Conservation (phyloP, 2,329 filamentous ascomycete genomes). For the Penicillium corylophilum region DNA sequence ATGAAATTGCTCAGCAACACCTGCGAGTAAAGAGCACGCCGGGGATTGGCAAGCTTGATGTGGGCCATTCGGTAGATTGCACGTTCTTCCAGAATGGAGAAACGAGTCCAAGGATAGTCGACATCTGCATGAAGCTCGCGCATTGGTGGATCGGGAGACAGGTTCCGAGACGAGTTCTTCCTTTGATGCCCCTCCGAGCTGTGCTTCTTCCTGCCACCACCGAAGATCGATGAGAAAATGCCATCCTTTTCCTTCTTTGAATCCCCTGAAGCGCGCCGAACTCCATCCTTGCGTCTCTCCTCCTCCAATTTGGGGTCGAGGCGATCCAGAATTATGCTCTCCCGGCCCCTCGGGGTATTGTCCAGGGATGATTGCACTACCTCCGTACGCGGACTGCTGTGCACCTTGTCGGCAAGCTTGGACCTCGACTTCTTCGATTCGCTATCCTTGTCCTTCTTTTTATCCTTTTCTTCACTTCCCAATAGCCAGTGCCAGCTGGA, state of each 20-base stretch:
- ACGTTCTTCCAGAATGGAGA: constrained; percentile 90
- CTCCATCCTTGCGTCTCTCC: constrained; percentile 73
- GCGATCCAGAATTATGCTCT: constrained; percentile 81
- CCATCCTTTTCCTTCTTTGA: constrained; percentile 88
- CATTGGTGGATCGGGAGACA: constrained; percentile 77
- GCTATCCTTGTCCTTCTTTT: constrained; percentile 61
- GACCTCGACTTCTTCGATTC: constrained; percentile 59
- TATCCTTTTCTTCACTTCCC: constrained; percentile 66
- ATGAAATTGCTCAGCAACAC: constrained; percentile 98
- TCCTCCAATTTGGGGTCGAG: constrained; percentile 70
- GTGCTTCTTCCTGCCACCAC: constrained; percentile 81
- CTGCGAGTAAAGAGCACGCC: constrained; percentile 86
- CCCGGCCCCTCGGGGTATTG: constrained; percentile 59
- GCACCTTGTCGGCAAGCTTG: constrained; percentile 56
- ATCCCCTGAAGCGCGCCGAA: constrained; percentile 65
- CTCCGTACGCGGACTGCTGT: constrained; percentile 81
- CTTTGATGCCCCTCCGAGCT: constrained; percentile 73
- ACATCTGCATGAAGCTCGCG: constrained; percentile 78
- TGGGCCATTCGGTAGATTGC: constrained; percentile 99
- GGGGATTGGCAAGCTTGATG: constrained; percentile 97
- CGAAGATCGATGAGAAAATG: constrained; percentile 91
- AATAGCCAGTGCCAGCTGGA: constrained; percentile 79
- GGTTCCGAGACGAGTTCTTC: constrained; percentile 69
- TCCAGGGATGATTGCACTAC: constrained; percentile 87
- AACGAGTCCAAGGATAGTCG: constrained; percentile 94